Percentiles rank a stretch among this genome's conserved stretches.
These are phyloP conservation scores for Apocynum venetum DNA, from an alignment of 257 asterid species.

Conservation along the genomic window DNA sequence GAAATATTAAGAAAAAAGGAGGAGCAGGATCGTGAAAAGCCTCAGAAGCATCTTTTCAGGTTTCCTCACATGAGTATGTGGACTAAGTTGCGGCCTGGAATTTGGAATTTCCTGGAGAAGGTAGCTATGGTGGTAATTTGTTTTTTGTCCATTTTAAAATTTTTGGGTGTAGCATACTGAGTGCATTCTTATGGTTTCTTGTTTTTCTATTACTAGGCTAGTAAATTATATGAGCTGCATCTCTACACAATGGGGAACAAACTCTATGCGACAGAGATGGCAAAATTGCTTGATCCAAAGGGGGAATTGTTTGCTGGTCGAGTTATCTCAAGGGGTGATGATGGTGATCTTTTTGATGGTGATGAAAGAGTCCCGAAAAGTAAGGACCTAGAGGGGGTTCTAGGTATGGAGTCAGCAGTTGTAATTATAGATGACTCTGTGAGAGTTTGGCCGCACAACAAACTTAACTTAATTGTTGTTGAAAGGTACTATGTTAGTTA, in stretches of 20 bases:
- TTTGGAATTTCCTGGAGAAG: constrained; percentile 98
- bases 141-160: not conserved
- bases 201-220: constrained; percentile 51
- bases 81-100: constrained; percentile 98
- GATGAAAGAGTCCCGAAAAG: constrained; percentile 83
- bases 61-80: constrained; percentile 99
- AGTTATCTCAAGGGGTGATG: constrained; percentile 90
- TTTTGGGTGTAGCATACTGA: not conserved
- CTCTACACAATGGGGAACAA: constrained; percentile 98
- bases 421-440: constrained; percentile 89
- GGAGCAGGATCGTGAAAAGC: constrained; percentile 87
- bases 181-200: constrained; percentile 5
- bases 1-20: constrained; percentile 92
- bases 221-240: constrained; percentile 84
- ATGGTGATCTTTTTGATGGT: constrained; percentile 74
- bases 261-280: constrained; percentile 98
- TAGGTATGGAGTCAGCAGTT: constrained; percentile 96
- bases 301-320: constrained; percentile 96
- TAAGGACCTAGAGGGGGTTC: constrained; percentile 92
- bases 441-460: constrained; percentile 96
- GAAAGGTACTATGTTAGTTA: constrained; percentile 56
- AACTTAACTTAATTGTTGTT: constrained; percentile 76
- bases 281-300: constrained; percentile 94
- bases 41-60: constrained; percentile 74
- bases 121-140: constrained; percentile 27